Conservation (phyloP, 257 asterid species). For the Scutellaria minor region DNA sequence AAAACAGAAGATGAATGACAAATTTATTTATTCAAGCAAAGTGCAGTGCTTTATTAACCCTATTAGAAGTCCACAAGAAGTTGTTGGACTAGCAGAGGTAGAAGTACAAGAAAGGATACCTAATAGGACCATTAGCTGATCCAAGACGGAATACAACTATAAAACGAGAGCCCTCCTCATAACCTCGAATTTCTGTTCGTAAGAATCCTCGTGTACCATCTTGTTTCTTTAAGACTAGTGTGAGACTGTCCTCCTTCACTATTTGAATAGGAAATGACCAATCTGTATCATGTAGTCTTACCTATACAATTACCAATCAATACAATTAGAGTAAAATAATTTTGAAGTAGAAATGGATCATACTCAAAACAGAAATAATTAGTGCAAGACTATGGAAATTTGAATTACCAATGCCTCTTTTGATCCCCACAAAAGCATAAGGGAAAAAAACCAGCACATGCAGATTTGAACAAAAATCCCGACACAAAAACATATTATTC, state of each 20-base stretch:
- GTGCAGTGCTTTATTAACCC: conserved; percentile 13
- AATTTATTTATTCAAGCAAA: background rate
- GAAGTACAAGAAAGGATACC: conserved; percentile 50
- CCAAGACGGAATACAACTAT: conserved; percentile 90
- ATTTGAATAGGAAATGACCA: conserved; percentile 96
- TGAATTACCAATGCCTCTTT: conserved; percentile 2
- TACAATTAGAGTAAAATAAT: conserved; percentile 2
- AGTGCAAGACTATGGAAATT: background rate
- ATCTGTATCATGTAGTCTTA: conserved; percentile 75
- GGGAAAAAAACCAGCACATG: background rate
- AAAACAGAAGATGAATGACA: background rate
- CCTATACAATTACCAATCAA: conserved; percentile 52
- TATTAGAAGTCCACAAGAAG: conserved; percentile 17
- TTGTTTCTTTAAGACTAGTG: conserved; percentile 64
- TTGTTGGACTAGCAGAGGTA: conserved; percentile 27
- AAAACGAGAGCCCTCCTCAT: conserved; percentile 98
- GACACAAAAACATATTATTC: background rate
- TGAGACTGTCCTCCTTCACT: conserved; percentile 83
- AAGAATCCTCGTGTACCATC: conserved; percentile 65
- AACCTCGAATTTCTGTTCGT: conserved; percentile 93
- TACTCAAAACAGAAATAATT: background rate
- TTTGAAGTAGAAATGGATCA: conserved; percentile 9
- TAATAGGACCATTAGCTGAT: conserved; percentile 80
- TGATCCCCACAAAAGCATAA: conserved; percentile 6
- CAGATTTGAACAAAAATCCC: background rate